Conservation (phyloP, 805 yeast species). For the Candida ipomoeae region DNA sequence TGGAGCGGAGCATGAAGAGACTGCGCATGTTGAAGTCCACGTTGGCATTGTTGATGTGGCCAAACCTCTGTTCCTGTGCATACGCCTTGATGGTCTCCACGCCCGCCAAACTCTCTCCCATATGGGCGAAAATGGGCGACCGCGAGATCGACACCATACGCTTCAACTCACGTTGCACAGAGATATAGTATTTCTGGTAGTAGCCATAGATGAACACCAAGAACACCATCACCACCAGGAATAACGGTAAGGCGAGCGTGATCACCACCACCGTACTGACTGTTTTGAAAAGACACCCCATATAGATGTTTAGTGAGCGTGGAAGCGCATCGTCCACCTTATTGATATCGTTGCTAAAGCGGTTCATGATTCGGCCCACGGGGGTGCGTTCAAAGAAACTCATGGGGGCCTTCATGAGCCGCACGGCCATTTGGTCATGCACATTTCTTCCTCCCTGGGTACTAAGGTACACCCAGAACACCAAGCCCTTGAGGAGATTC, state of each 20-base stretch:
- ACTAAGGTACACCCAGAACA: conserved; percentile 51
- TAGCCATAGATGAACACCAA: conserved; percentile 58
- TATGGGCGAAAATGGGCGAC: conserved; percentile 51
- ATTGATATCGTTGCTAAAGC: conserved; percentile 61
- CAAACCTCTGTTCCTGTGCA: conserved; percentile 61
- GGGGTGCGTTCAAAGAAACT: conserved; percentile 68
- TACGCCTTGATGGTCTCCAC: conserved; percentile 76
- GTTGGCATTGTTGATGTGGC: conserved; percentile 46
- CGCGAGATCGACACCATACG: conserved; percentile 65
- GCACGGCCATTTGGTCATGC: conserved; percentile 53
- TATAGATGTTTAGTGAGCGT: conserved; percentile 46
- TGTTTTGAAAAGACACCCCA: conserved; percentile 42
- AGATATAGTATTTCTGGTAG: conserved; percentile 73
- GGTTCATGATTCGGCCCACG: conserved; percentile 58
- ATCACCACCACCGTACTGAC: conserved; percentile 50
- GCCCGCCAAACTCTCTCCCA: conserved; percentile 79
- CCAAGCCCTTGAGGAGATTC: conserved; percentile 42
- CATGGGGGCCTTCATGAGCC: conserved; percentile 60
- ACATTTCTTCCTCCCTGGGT: conserved; percentile 52
- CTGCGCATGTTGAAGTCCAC: conserved; percentile 48
- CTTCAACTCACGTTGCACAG: conserved; percentile 68
- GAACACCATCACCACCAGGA: conserved; percentile 42
- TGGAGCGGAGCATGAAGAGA: conserved; percentile 47
- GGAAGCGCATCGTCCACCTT: conserved; percentile 56
- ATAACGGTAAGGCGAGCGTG: conserved; percentile 51